These are phyloP conservation scores for Ascoidea tarda DNA, from an alignment of 805 yeast species.

Conservation along the genomic window DNA sequence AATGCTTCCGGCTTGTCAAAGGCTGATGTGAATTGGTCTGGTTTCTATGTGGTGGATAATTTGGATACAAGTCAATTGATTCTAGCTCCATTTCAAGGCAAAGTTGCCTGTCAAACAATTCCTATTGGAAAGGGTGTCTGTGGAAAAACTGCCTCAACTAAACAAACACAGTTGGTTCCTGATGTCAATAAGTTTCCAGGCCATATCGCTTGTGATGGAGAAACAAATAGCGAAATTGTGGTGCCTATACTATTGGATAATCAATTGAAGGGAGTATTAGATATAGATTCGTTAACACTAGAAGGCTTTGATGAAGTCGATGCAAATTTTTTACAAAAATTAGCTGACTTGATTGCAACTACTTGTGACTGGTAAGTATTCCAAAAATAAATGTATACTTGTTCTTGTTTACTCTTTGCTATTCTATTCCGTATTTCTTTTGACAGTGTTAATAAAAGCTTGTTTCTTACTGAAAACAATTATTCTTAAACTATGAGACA, in stretches of 20 bases:
- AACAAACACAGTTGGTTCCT: constrained; percentile 56
- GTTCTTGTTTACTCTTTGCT: too few species aligned
- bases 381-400: not conserved
- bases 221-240: constrained; percentile 84
- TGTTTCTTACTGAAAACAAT: constrained; percentile 62
- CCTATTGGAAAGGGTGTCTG: constrained; percentile 79
- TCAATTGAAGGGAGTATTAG: constrained; percentile 59
- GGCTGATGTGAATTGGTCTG: constrained; percentile 75
- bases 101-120: constrained; percentile 88
- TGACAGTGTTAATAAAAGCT: constrained; percentile 28
- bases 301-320: constrained; percentile 62
- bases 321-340: constrained; percentile 36
- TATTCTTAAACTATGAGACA: constrained; percentile 62
- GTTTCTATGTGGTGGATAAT: constrained; percentile 54
- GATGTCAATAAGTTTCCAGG: constrained; percentile 76
- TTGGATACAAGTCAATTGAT: constrained; percentile 31
- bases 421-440: too few species aligned
- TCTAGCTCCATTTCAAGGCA: constrained; percentile 92
- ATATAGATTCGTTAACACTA: constrained; percentile 59
- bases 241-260: constrained; percentile 51
- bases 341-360: constrained; percentile 37
- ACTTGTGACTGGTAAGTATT: constrained; percentile 35
- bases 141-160: constrained; percentile 60
- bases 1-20: constrained; percentile 15
- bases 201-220: constrained; percentile 96